Evolutionary conservation across 176 grass and related monocot species (phyloP), one percentile per base, ranked within the genome.

Genomic region (Microstegium vimineum): DNA sequence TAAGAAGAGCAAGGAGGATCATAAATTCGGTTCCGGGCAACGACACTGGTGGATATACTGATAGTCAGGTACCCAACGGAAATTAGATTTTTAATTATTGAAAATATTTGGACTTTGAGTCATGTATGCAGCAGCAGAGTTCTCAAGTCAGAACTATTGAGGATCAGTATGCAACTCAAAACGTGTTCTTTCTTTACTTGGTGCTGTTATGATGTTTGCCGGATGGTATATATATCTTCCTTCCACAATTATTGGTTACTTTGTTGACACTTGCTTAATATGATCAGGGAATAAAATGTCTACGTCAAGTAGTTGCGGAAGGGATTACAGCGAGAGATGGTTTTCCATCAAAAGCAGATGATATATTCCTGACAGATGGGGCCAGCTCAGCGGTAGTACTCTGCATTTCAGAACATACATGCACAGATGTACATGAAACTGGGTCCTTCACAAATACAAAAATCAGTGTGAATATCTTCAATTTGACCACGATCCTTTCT

Each of bases 311-410:
- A 12, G 82, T 97, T 56, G 94, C 94, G 45, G 35, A 57, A 10
- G 94, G 91, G 15, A 94, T 94, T 17, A 23, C 89, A 62, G 71
- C 32, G 36, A 90, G 91, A 84, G 94, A 97, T 72, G 82, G 89
- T 83, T 93, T 83, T 83, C 89, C 86, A 66, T 84, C 91, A 9
- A 87, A 51, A 35, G 31, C 79, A 25, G 79, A 91, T 1, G 84
- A 94, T 22, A 91, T 97, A 62, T 97, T 97, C 59, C 75, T 94
- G 66, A 97, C 91, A 17, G 91, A 94, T 17, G 94, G 94, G 83
- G 89, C 82, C 17, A 91, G 82, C 73, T 67, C 87, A 54, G 94
- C 89, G 2, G 91, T 97, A 93, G 65, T 62, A 62, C 25, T 78
- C 37, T 82, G 36, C 51, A 85, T 25, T 70, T n/a, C 3, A 64